phyloP scores from a whole-genome alignment of 371 early-diverging fungal species.

The Mortierella sp. region DNA sequence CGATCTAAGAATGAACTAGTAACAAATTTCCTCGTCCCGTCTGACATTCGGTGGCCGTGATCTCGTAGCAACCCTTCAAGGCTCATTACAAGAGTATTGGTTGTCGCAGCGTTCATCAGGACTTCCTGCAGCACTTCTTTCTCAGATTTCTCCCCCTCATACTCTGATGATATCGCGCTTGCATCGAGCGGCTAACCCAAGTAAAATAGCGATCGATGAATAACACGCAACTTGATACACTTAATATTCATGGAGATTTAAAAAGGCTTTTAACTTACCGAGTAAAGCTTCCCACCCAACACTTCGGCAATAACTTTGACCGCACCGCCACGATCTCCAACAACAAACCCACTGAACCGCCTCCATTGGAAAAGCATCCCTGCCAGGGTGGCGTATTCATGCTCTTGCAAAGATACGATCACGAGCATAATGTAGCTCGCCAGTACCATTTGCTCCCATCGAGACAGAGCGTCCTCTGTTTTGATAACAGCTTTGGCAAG shows the following conservation, averaged over 20 bases:
- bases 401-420: conserved; percentile 62
- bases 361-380: conserved; percentile 61
- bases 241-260: neutral
- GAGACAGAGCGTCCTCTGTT: conserved; percentile 32
- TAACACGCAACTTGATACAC: neutral
- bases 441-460: conserved; percentile 62
- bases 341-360: conserved; percentile 58
- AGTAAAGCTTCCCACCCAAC: conserved; percentile 38
- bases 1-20: conserved; percentile 51
- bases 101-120: conserved; percentile 47
- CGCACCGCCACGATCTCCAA: conserved; percentile 53
- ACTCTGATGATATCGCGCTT: conserved; percentile 22
- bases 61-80: conserved; percentile 50
- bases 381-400: conserved; percentile 64
- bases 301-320: conserved; percentile 55
- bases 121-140: conserved; percentile 29
- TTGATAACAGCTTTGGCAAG: conserved; percentile 46
- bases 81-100: conserved; percentile 52
- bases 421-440: conserved; percentile 64
- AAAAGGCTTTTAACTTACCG: conserved; percentile 16
- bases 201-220: neutral
- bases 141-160: conserved; percentile 31
- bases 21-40: conserved; percentile 49
- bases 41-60: conserved; percentile 53
- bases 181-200: conserved; percentile 34